Conservation (phyloP, 129 eudicot species). For the Flaveria robusta region DNA sequence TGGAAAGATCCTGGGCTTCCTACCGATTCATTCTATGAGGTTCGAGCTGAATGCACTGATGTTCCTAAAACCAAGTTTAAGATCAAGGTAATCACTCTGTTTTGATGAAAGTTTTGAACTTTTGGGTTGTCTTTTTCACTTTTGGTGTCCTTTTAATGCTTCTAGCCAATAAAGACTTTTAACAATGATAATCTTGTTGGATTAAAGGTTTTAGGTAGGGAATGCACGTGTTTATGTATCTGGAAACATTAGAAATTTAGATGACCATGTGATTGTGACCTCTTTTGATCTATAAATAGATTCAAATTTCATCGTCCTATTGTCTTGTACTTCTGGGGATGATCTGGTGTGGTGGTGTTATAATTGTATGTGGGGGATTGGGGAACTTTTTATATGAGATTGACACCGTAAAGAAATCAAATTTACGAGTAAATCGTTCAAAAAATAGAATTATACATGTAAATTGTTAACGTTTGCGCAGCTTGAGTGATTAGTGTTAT, state of each 20-base stretch:
- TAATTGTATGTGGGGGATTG: too few relatives aligned
- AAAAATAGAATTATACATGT: not conserved
- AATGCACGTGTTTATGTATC: not conserved
- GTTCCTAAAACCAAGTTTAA: slow-evolving; percentile 86
- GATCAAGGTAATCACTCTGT: slow-evolving; percentile 54
- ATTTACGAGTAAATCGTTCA: not conserved
- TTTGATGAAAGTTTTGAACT: slow-evolving; percentile 1
- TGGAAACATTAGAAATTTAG: not conserved
- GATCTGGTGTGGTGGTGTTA: too few relatives aligned
- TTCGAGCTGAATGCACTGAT: slow-evolving; percentile 72
- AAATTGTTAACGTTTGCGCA: not conserved
- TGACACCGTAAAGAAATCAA: not conserved
- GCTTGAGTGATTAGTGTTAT: not conserved
- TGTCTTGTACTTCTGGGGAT: too few relatives aligned
- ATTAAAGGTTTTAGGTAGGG: not conserved
- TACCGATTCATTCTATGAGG: slow-evolving; percentile 73
- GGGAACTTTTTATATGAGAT: not conserved
- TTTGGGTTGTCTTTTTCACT: not conserved
- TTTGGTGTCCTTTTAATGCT: not conserved
- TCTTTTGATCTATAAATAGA: not conserved
- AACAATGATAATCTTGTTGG: not conserved
- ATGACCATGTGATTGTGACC: slow-evolving; percentile 11
- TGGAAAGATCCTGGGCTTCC: slow-evolving; percentile 82
- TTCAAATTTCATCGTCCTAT: not conserved
- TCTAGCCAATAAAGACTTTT: not conserved